Evolutionary conservation across 2,329 filamentous ascomycete species (phyloP).

Genomic region (Aspergillus texensis): DNA sequence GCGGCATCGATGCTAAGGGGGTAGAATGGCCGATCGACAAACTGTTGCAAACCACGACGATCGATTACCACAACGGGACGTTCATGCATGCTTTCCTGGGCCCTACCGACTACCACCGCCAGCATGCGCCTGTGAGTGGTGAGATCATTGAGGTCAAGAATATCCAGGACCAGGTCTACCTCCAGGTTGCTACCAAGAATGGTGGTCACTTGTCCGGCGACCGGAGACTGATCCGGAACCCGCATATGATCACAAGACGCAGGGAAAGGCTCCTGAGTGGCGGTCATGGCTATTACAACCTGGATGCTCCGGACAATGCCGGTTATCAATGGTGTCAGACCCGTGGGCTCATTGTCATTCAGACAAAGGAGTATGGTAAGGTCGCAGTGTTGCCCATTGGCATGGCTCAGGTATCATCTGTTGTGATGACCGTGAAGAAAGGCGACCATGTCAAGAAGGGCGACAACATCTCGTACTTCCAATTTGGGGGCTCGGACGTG

Average conservation of each 20-base stretch:
- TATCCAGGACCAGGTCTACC: conserved; percentile 7
- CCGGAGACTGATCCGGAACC: neutral
- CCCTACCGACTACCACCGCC: conserved; percentile 15
- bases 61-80: neutral
- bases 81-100: conserved; percentile 14
- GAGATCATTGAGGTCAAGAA: conserved; percentile 4
- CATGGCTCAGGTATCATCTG: conserved; percentile 49
- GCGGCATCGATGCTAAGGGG: neutral
- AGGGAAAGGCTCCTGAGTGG: neutral
- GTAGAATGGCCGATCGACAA: neutral
- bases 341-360: conserved; percentile 44
- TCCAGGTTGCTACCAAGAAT: neutral
- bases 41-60: neutral
- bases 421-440: conserved; percentile 30
- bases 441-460: conserved; percentile 40
- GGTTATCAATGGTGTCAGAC: conserved; percentile 48
- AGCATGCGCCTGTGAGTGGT: conserved; percentile 9
- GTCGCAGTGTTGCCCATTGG: conserved; percentile 50
- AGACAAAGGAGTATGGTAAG: conserved; percentile 37
- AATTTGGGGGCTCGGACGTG: conserved; percentile 49
- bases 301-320: conserved; percentile 37
- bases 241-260: neutral
- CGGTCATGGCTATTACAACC: neutral
- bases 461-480: conserved; percentile 47
- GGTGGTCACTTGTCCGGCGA: neutral